Base-by-base conservation (phyloP, 495 filamentous ascomycete species). In the Podospora australis region DNA sequence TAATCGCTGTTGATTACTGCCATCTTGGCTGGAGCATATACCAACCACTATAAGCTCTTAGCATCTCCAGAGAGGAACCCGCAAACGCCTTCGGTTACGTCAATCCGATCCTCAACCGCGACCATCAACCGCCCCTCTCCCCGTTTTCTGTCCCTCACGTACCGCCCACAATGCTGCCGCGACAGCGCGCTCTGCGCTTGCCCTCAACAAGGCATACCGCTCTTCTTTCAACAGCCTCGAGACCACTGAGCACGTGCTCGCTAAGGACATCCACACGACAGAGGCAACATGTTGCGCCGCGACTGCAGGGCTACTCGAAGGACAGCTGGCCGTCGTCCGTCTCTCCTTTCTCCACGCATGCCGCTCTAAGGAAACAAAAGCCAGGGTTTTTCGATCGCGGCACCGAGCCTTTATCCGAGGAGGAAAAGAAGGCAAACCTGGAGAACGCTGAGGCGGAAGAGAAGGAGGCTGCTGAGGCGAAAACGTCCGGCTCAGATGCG, bases 371-470 rank as follows among this genome's bases (percentile, higher is more conserved):
- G 32, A 74, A 73, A 53, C 59, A 71, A 30, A 72, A 72, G 47
- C 67, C 70, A n/a, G 66, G 62, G 16, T 68, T 70, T 29, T 73
- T 72, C 42, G 67, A 73, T 30, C 66, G 61, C 16, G 42, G 60
- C 2, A 66, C 71, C 21, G 62, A 72, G 42, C 63, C 69, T 1
- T 41, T 71, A 6, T 62, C 68, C 0, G 70, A 73, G 14, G 67
- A 77, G 44, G 73, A 80, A 48, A 63, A 71, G 25, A 69, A 75
- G 46, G 69, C 69, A 40, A 68, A 66, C 24, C 40, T 56, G 4
- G 72, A 78, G 43, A 62, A 69, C 8, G 44, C 54, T n/a, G 68
- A 70, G 45, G 62, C 69, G 13, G 69, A 75, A 22, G 66, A 66
- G 41, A 58, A 59, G 36, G 58, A 67, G 21, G 59, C 55, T 5